Base-by-base conservation (phyloP, 805 yeast genomes). In the Starmerella etchellsii region DNA sequence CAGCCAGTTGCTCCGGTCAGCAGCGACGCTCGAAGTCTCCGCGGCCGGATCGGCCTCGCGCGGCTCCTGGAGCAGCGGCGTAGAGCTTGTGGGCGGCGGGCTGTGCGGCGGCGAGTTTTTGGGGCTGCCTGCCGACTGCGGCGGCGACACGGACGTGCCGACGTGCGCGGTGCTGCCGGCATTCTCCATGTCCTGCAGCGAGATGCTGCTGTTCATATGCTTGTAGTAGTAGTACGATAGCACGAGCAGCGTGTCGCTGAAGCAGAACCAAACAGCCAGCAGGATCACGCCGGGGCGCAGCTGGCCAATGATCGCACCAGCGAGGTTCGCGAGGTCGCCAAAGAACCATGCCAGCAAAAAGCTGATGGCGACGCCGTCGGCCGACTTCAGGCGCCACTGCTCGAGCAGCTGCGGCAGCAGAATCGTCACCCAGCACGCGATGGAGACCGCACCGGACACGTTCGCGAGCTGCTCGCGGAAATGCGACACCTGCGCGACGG, bases 381-480 rank as follows among this genome's bases (percentile, higher is more conserved):
- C 81, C 15, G 66, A 56, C 54, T 81, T 75, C 40, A 75, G 60
- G 40, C 81, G 61, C 85, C 85, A 81, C 60, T 81, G 88, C 56
- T 81, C 93, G 21, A 81, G 69, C 35, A 81, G 66, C 56, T 81
- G 93, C 0, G 93, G 91, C 49, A 81, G 61, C 43, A 81, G 67
- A 31, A 81, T 60, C 13, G 81, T 85, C 11, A 81, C 68, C 85
- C 87, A 81, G 57, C 88, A 78, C 0, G 88, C 84, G 31, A 81
- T 66, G 25, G 76, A 69, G 8, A 80, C 69, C 11, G 83, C 75
- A 2, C 88, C 88, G 56, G 76, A 68, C 2, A 77, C 61, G 2
- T 81, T 81, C 3, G 83, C 73, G 62, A 58, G 35, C 3, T 40
- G 40, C 30, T 36, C 50, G 5, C 39, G 36, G 6, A 14, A 3